Evolutionary conservation across 2,329 filamentous ascomycete genomes (phyloP).

Genomic region (Aspergillus sp.): DNA sequence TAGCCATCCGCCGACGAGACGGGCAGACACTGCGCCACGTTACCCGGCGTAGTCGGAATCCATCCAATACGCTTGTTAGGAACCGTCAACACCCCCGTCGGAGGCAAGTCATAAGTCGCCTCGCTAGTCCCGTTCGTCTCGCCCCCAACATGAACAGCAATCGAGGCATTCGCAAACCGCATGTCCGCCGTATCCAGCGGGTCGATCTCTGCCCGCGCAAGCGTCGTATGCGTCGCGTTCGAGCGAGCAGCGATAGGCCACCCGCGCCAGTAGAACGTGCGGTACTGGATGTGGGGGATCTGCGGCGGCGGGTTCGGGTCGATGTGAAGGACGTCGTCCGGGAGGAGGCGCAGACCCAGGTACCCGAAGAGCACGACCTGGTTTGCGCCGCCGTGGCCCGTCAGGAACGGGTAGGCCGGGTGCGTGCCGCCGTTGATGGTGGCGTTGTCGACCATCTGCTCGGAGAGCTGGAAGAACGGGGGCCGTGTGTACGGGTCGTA

Average conservation of each 20-base stretch:
- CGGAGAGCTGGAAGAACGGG: conserved; percentile 69
- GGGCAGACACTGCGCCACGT: conserved; percentile 64
- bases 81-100: conserved; percentile 53
- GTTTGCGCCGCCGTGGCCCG: conserved; percentile 66
- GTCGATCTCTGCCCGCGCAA: conserved; percentile 49
- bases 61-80: conserved; percentile 58
- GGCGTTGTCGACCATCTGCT: conserved; percentile 63
- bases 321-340: conserved; percentile 58
- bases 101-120: conserved; percentile 43
- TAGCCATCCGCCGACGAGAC: conserved; percentile 48
- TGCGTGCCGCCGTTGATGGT: conserved; percentile 63
- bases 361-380: conserved; percentile 67
- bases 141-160: conserved; percentile 58
- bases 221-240: conserved; percentile 63
- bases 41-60: conserved; percentile 54
- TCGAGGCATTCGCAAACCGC: conserved; percentile 52
- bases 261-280: conserved; percentile 65
- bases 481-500: conserved; percentile 62
- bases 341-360: conserved; percentile 60
- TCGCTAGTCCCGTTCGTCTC: conserved; percentile 30
- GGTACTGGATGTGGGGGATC: conserved; percentile 58
- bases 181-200: conserved; percentile 52
- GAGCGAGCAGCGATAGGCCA: conserved; percentile 60
- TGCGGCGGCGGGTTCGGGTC: conserved; percentile 66
- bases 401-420: conserved; percentile 69